Base-by-base conservation (phyloP, 805 yeast genomes). In the Komagataella mondaviorum region DNA sequence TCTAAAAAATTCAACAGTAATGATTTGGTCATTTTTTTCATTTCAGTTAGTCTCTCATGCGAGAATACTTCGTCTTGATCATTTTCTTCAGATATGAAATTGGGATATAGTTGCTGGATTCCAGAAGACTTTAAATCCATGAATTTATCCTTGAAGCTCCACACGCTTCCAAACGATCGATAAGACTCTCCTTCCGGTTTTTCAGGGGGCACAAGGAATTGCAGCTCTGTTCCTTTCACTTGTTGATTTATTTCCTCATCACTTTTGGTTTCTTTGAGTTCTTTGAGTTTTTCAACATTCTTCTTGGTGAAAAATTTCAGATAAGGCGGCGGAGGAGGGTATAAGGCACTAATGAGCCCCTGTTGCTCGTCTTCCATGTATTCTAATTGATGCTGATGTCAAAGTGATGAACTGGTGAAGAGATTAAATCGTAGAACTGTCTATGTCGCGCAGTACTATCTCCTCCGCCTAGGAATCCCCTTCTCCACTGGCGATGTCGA, bases 251-350 rank as follows among this genome's bases (percentile, higher is more conserved):
- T 52, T 45, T 63, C 63, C 23, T 59, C 57, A 0, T 65, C 67
- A 17, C 71, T 46, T 51, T 49, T 61, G 57, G 23, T 57, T 53
- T 51, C 58, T 60, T 22, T 51, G 53, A 51, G 48, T 50, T 55
- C 49, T 51, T 57, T 36, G 7, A 51, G 49, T 22, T 36, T 46
- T 14, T 55, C 59, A 12, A 78, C 57, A 60, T 89, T 88, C 53
- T 78, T 86, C 3, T 69, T 61, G 0, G 96, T 87, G 70, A 88
- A 91, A 59, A 74, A 78, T 61, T 80, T 78, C 57, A 80, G 77
- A 61, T 79, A 88, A 6, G 86, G 85, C 6, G 99, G 99, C 2
- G 99, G 98, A 1, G 95, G 95, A 2, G 99, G 99, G 58, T 87
- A 93, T 46, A 91, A 72, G 6, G 96, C 80, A 14, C 96, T 76